Percentiles rank a stretch among this genome's conserved stretches.
These are phyloP conservation scores for Neoboletus brunneissimus DNA, from an alignment of 768 basidiomycete genomes.

Conservation along the genomic window DNA sequence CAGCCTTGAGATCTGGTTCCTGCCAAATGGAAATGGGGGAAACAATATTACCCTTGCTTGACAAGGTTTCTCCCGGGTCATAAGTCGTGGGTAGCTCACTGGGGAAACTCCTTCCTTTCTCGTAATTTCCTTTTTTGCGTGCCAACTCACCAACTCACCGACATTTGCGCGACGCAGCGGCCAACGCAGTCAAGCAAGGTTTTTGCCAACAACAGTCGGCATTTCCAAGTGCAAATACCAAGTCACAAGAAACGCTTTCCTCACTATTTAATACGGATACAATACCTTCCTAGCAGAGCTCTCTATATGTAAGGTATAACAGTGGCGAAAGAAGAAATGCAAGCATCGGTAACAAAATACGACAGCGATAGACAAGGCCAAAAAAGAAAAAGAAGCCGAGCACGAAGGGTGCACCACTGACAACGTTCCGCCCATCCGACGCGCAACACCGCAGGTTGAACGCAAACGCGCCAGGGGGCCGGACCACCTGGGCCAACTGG, in stretches of 20 bases:
- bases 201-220: too few relatives aligned
- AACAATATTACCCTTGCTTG: too few relatives aligned
- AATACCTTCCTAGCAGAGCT: conserved; percentile 7
- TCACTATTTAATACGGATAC: conserved; percentile 12
- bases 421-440: not conserved
- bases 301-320: conserved; percentile 1
- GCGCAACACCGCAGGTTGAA: not conserved
- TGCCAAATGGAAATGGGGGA: too few relatives aligned
- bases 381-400: conserved; percentile 1
- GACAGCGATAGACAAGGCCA: not conserved
- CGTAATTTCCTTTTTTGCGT: too few relatives aligned
- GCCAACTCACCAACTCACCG: too few relatives aligned
- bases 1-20: too few relatives aligned
- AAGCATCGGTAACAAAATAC: conserved; percentile 4
- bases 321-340: not conserved
- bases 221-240: not conserved
- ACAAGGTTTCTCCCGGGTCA: too few relatives aligned
- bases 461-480: too few relatives aligned
- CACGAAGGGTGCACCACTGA: not conserved
- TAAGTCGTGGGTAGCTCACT: too few relatives aligned
- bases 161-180: too few relatives aligned
- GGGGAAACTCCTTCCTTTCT: too few relatives aligned
- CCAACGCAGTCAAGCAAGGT: too few relatives aligned
- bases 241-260: not conserved
- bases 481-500: not conserved